Evolutionary conservation across 2,329 filamentous ascomycete species (phyloP), one percentile per base, ranked within the genome.

Genomic region (Penicillium concentricum): DNA sequence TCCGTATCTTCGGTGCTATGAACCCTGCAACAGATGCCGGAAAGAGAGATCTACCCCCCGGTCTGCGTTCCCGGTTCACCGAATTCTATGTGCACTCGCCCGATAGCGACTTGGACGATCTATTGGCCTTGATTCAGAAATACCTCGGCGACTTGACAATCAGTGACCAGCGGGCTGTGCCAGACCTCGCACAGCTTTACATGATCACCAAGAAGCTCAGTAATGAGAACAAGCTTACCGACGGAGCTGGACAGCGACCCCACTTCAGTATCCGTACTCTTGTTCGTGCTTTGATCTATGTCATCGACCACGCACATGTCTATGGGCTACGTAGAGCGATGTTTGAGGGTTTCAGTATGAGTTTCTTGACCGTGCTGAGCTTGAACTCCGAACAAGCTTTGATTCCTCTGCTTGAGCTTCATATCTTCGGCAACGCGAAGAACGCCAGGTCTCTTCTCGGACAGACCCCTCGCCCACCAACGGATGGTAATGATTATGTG

Each of bases 1-100:
- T 99, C 73, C 87, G 94, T 38, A 90, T 99, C 15, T 99, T 99
- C 70, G 95, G 91, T 50, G 94, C 95, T 28, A 99, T 99, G 94
- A 99, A 99, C 69, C 94, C 94, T 30, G 94, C 94, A 5, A 99
- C 94, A 3, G 94, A 99, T 77, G 87, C 97, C 54, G 94, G 95
- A 59, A 99, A 99, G 76, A 88, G 93, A 54, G 94, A 99, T 73
- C 79, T 99, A 16, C 92, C 93, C 0, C 86, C 90, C 53, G 92
- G 93, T 1, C 85, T 97, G 42, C 84, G 93, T 54, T 96, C 92
- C 9, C 85, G 92, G 47, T 99, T 99, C 70, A 97, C 94, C 0
- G 94, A 99, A 73, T 81, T 99, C 22, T 99, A 96, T 70, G 92
- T 99, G 24, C 86, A 91, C 53, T 94, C 91, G 64, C 93, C 94